Evolutionary conservation across 176 grass and related monocot genomes (phyloP).

Genomic region (Lolium rigidum): DNA sequence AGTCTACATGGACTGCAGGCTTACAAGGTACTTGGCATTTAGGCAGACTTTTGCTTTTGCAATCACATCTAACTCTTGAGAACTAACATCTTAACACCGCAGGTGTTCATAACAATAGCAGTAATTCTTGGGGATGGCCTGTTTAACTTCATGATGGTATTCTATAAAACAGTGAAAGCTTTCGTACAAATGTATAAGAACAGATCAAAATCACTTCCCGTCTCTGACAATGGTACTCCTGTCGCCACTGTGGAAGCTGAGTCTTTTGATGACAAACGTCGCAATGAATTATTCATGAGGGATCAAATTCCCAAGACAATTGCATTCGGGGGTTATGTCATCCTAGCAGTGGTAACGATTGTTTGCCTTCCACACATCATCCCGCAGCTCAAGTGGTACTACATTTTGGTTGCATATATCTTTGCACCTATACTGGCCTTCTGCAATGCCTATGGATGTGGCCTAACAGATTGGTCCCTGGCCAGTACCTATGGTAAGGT

Average conservation of each 20-base stretch:
- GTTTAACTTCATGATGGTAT: slow-evolving; percentile 35
- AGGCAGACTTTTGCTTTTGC: not conserved
- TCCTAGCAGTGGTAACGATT: slow-evolving; percentile 52
- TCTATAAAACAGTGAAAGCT: not conserved
- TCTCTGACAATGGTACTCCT: slow-evolving; percentile 34
- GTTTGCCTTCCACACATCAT: slow-evolving; percentile 63
- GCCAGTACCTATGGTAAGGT: slow-evolving; percentile 73
- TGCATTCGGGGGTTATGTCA: slow-evolving; percentile 55
- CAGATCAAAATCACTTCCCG: slow-evolving; percentile 42
- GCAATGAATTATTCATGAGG: slow-evolving; percentile 61
- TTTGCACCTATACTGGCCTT: slow-evolving; percentile 74
- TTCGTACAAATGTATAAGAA: not conserved
- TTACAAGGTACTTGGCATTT: slow-evolving; percentile 63
- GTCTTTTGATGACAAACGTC: slow-evolving; percentile 70
- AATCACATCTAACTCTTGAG: slow-evolving; percentile 22
- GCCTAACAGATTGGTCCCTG: slow-evolving; percentile 80
- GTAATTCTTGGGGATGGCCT: slow-evolving; percentile 48
- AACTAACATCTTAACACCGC: slow-evolving; percentile 13
- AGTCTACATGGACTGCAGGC: slow-evolving; percentile 71
- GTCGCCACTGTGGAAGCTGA: not conserved
- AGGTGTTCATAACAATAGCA: slow-evolving; percentile 85
- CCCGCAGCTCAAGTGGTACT: slow-evolving; percentile 74
- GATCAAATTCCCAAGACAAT: slow-evolving; percentile 64
- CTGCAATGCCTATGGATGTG: slow-evolving; percentile 82
- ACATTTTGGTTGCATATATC: slow-evolving; percentile 63